A percentile compares a stretch with the other conserved stretches of the same genome.
Conservation (phyloP, 2,329 filamentous ascomycete genomes). For the Basipetospora chlamydospora region DNA sequence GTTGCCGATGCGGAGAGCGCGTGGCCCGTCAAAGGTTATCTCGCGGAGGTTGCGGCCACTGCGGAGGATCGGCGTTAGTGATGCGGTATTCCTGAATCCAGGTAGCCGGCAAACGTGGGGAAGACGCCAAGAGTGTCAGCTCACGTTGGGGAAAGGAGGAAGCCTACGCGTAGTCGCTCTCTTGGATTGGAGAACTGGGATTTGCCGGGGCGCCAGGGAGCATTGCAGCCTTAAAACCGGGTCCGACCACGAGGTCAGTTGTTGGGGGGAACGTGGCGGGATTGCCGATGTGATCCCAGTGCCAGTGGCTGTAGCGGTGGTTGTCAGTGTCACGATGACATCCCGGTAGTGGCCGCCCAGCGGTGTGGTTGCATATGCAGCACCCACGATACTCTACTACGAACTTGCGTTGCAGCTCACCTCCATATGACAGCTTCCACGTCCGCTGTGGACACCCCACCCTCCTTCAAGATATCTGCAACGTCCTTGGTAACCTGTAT, state of each 20-base stretch:
- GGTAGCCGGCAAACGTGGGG: neutral
- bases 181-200: conserved; percentile 17
- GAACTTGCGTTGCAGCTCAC: no score
- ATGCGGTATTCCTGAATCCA: neutral
- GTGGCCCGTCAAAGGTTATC: conserved; percentile 12
- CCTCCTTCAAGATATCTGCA: conserved; percentile 11
- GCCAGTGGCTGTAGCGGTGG: conserved; percentile 23
- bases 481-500: conserved; percentile 14
- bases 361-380: no score
- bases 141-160: neutral
- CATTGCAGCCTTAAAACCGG: conserved; percentile 30
- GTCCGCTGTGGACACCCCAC: conserved; percentile 4
- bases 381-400: no score
- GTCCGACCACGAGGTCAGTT: conserved; percentile 35
- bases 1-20: conserved; percentile 17
- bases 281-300: conserved; percentile 39
- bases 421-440: conserved; percentile 8
- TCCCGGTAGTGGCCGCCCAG: no score
- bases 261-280: conserved; percentile 26
- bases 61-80: neutral
- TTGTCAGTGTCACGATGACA: neutral
- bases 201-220: conserved; percentile 31
- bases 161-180: conserved; percentile 19
- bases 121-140: neutral
- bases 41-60: conserved; percentile 15